Evolutionary conservation across 352 stramenopile species (phyloP).

Genomic region (Discostella stelligera): DNA sequence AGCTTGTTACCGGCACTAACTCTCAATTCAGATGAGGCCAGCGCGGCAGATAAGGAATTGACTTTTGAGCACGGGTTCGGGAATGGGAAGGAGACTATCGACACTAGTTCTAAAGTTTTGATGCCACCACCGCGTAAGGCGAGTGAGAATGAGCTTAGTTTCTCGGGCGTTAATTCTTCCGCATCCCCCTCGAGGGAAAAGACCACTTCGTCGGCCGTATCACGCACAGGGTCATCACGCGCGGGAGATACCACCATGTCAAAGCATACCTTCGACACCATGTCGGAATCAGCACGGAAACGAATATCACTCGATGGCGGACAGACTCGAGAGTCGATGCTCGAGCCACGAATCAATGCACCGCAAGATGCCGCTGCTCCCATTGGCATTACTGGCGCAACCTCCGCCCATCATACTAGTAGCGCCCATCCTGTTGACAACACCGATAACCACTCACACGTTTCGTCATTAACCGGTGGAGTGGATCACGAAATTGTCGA

Average conservation of each 20-base stretch:
- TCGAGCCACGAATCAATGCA: constrained; percentile 31
- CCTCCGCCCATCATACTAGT: background rate
- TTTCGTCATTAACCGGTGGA: constrained; percentile 76
- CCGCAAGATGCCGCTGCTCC: constrained; percentile 9
- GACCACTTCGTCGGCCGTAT: background rate
- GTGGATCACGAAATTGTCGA: constrained; percentile 83
- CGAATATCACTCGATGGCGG: constrained; percentile 33
- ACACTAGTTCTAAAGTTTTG: background rate
- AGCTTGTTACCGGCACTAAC: constrained; percentile 41
- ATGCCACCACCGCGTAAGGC: background rate
- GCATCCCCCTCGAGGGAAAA: background rate
- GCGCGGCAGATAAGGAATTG: constrained; percentile 37
- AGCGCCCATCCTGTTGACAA: constrained; percentile 3
- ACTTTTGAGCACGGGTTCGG: constrained; percentile 26
- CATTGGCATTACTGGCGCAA: background rate
- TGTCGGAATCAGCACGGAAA: constrained; percentile 50
- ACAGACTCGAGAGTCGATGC: constrained; percentile 42
- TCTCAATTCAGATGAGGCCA: constrained; percentile 41
- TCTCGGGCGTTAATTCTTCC: background rate
- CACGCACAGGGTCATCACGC: background rate
- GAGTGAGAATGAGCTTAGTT: background rate
- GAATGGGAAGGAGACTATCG: constrained; percentile 15
- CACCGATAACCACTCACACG: constrained; percentile 55
- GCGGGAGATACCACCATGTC: constrained; percentile 22
- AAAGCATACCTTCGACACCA: constrained; percentile 18